These are phyloP conservation scores for Tylopilus subfusipes DNA, from an alignment of 768 basidiomycete species.

Conservation along the genomic window DNA sequence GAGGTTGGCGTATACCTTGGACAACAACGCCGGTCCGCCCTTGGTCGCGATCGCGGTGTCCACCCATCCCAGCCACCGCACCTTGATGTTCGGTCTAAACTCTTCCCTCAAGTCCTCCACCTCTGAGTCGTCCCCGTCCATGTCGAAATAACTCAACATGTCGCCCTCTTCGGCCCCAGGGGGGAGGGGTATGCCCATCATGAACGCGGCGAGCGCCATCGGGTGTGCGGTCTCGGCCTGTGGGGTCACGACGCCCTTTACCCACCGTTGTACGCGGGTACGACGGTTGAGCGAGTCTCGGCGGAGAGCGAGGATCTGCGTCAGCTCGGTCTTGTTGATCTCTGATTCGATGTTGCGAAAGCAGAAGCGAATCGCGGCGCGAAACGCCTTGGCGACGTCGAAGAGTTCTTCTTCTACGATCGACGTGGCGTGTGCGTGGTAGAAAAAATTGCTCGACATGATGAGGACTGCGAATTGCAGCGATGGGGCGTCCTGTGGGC, in stretches of 20 bases:
- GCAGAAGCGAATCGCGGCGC: conserved; percentile 38
- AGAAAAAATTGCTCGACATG: conserved; percentile 30
- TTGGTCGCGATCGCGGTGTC: conserved; percentile 37
- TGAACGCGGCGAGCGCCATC: conserved; percentile 62
- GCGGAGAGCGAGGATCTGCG: conserved; percentile 44
- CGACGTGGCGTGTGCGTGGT: conserved; percentile 33
- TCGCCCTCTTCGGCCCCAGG: conserved; percentile 42
- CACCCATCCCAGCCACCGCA: conserved; percentile 57
- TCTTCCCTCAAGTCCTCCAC: conserved; percentile 59
- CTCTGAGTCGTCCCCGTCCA: conserved; percentile 52
- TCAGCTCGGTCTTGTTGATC: conserved; percentile 39
- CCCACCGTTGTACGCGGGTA: conserved; percentile 51
- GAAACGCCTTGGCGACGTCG: conserved; percentile 43
- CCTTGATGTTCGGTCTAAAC: conserved; percentile 54
- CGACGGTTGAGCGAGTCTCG: conserved; percentile 38
- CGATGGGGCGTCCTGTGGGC: conserved; percentile 49
- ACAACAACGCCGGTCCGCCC: conserved; percentile 37
- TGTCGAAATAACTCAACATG: conserved; percentile 47
- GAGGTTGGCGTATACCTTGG: conserved; percentile 43
- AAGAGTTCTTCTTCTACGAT: conserved; percentile 53
- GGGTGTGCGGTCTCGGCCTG: conserved; percentile 39
- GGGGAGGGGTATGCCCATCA: conserved; percentile 51
- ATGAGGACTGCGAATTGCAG: conserved; percentile 45
- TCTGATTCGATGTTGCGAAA: conserved; percentile 49
- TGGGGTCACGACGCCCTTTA: conserved; percentile 44